Evolutionary conservation across 768 basidiomycete species (phyloP), one percentile per base, ranked within the genome.

Genomic region (Boletus fagicola): DNA sequence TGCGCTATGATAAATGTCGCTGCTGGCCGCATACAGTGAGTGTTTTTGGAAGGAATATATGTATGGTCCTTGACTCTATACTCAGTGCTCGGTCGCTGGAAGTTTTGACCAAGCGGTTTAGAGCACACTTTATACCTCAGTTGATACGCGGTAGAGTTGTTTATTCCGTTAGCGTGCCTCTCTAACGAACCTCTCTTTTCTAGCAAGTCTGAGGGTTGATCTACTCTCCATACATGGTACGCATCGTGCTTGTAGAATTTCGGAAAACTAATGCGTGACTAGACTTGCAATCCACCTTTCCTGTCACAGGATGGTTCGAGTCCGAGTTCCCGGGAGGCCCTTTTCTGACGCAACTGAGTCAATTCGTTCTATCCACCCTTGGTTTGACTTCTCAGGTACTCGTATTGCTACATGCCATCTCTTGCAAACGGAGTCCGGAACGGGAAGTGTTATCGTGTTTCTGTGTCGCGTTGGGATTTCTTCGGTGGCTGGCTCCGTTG

Each of bases 111-210:
- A 75, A 69, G 1, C 68, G 71, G 43, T 64, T 80, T 2, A 73
- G 76, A 45, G 66, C 69, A 5, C 63, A 76, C 54, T 78, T 78
- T 53, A 58, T 77, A 16, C 80, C 80, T 0, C 65, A 65, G 36
- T 57, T 80, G 5, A 76, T 72, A 18, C 58, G 63, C 64, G 76
- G 80, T 78, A 51, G 49, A 43, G 22, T 7, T 6, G 8, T 45
- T 39, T 4, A 22, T 45, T 35, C 5, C 20, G 8, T 38, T 4
- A 33, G 31, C 20, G 5, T 20, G 24, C 58, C 58, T 47, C 22
- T 38, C 57, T 63, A n/a, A 70, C 11, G 44, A 45, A 15, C 40
- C 53, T 24, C 10, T 26, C 10, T 8, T 39, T 49, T 53, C 11
- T 33, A 70, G 69, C 70, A 0, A 69, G 69, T 20, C n/a, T 71